Conservation (phyloP, 768 basidiomycete genomes). For the Trametopsis cervina region DNA sequence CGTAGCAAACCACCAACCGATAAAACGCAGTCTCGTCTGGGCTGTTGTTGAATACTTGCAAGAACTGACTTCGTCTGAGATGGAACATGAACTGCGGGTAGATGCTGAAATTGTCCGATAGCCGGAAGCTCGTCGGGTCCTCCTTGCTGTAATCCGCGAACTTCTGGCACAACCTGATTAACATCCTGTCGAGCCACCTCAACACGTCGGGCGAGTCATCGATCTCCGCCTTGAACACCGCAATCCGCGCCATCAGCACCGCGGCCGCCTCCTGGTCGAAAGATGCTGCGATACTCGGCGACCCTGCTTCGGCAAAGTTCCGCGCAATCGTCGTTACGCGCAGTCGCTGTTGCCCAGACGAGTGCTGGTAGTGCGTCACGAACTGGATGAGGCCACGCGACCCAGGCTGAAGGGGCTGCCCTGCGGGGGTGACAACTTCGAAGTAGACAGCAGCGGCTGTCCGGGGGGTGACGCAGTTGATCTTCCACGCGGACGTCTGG, state of each 20-base stretch:
- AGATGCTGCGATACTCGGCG: slow-evolving; percentile 83
- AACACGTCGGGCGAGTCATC: slow-evolving; percentile 96
- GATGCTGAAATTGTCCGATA: slow-evolving; percentile 94
- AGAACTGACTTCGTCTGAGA: slow-evolving; percentile 90
- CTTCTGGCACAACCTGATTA: slow-evolving; percentile 97
- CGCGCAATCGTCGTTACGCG: slow-evolving; percentile 98
- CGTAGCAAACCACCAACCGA: slow-evolving; percentile 43
- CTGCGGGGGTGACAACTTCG: slow-evolving; percentile 96
- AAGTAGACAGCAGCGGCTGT: slow-evolving; percentile 93
- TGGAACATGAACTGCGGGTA: slow-evolving; percentile 99
- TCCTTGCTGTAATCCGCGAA: slow-evolving; percentile 99
- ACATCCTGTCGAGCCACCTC: slow-evolving; percentile 96
- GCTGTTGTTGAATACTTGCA: slow-evolving; percentile 99
- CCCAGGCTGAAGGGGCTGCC: slow-evolving; percentile 83
- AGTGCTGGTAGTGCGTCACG: slow-evolving; percentile 97
- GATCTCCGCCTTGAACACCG: slow-evolving; percentile 98
- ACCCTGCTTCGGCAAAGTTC: slow-evolving; percentile 96
- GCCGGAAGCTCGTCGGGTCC: slow-evolving; percentile 88
- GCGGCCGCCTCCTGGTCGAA: slow-evolving; percentile 99
- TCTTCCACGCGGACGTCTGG: slow-evolving; percentile 97
- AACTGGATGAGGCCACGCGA: slow-evolving; percentile 96
- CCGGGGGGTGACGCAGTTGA: slow-evolving; percentile 83
- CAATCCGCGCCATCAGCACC: slow-evolving; percentile 97
- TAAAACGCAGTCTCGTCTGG: slow-evolving; percentile 99
- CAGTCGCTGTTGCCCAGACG: slow-evolving; percentile 89